Base-by-base conservation (phyloP, 1,284 basidiomycete genomes). In the Fomitopsis betulina region DNA sequence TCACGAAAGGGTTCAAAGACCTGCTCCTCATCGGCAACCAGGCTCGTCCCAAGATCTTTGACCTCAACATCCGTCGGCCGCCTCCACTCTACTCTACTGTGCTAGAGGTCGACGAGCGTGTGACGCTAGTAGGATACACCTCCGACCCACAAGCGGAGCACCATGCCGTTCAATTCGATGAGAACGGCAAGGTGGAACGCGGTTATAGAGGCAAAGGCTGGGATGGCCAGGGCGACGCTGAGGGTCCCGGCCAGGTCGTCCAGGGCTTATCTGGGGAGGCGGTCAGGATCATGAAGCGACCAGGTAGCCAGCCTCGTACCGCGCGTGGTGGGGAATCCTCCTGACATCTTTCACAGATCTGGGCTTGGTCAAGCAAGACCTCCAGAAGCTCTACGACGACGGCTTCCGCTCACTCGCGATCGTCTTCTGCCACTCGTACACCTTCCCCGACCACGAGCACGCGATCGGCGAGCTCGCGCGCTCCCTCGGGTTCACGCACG, bases 1-100 rank as follows among this genome's bases (percentile, higher is more conserved):
- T 96, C 68, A 98, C 96, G 0, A 87, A 87, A 63, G 96, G 94
- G 0, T 98, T 97, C 79, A 87, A 86, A 67, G 96, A 98, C 72
- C 82, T 98, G 17, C 81, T 98, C 3, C 80, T 90, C 55, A 97
- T 96, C 61, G 93, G 93, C 12, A 98, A 97, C 71, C 96, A 98
- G 71, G 89, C 93, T 9, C 87, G 96, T 35, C 96, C 94, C 1
- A 85, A 81, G 67, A 94, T 95, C 61, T 95, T 95, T 67, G 93
- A 95, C 74, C 79, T 96, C 52, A 89, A 94, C 72, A 89, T 94
- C 70, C 79, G 89, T 50, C 88, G 94, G 33, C 82, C 91, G 0
- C 72, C 85, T 0, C 89, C 93, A 5, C 78, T 98, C 3, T 98
- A 96, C 71, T 83, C 85, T 1, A 79, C 80, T 1, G 89, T 98